Conservation (phyloP, 2,329 filamentous ascomycete genomes). For the Zymoseptoria tritici region DNA sequence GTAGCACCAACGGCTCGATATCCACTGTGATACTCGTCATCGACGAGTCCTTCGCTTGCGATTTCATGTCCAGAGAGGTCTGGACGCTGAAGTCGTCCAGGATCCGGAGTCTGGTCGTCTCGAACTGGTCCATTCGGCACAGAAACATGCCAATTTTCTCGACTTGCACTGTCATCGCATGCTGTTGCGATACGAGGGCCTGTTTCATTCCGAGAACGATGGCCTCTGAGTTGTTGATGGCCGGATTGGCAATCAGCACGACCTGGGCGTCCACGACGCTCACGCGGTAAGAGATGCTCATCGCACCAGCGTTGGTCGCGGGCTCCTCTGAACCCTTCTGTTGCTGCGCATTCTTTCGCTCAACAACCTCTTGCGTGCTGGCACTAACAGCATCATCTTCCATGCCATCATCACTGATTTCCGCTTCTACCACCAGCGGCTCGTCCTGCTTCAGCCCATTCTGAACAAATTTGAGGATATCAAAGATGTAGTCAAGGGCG, state of each 20-base stretch:
- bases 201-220: slow-evolving; percentile 94
- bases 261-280: slow-evolving; percentile 95
- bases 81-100: slow-evolving; percentile 94
- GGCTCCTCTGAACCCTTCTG: slow-evolving; percentile 1
- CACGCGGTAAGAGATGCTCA: slow-evolving; percentile 78
- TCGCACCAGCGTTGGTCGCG: slow-evolving; percentile 40
- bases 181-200: slow-evolving; percentile 84
- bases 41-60: slow-evolving; percentile 52
- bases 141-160: slow-evolving; percentile 96
- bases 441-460: slow-evolving; percentile 54
- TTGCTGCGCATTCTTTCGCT: slow-evolving; percentile 25
- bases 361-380: slow-evolving; percentile 25
- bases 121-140: slow-evolving; percentile 96
- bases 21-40: slow-evolving; percentile 76
- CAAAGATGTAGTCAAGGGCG: slow-evolving; percentile 90
- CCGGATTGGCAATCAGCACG: slow-evolving; percentile 90
- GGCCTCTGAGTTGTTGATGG: slow-evolving; percentile 83
- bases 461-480: slow-evolving; percentile 74
- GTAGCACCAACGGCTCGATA: slow-evolving; percentile 82
- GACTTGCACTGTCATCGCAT: slow-evolving; percentile 87
- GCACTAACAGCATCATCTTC: slow-evolving; percentile 43
- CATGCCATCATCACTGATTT: slow-evolving; percentile 41
- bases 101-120: slow-evolving; percentile 81
- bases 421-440: slow-evolving; percentile 55
- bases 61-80: slow-evolving; percentile 71